phyloP scores from a whole-genome alignment of 2,329 filamentous ascomycete genomes.

The Alternaria incomplexa region DNA sequence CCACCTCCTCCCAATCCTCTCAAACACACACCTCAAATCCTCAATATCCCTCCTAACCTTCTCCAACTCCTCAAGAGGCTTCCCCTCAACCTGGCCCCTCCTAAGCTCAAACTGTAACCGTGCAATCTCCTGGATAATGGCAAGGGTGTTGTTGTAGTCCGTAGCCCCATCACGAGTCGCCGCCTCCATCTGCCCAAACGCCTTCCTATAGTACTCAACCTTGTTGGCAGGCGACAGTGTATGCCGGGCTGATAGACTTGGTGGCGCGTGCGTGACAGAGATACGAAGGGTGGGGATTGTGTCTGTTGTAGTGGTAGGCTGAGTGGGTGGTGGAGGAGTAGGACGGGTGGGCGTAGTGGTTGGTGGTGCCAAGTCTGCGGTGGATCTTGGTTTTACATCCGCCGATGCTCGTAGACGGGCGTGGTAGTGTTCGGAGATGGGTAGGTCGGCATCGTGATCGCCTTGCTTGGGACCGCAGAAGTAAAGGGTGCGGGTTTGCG shows the following conservation, averaged over 20 bases:
- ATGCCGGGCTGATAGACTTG: not conserved
- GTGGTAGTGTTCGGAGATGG: not conserved
- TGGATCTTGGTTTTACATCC: not conserved
- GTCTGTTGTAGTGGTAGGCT: not conserved
- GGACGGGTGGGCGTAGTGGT: not conserved
- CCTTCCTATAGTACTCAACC: no score
- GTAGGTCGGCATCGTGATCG: not conserved
- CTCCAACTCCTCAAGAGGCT: not conserved
- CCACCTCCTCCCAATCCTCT: not conserved
- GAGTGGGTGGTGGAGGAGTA: not conserved
- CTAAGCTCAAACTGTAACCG: not conserved
- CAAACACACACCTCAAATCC: not conserved
- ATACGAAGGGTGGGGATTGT: not conserved
- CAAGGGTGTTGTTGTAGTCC: not conserved
- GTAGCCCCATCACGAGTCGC: not conserved
- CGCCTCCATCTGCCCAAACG: not conserved
- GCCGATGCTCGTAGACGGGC: not conserved
- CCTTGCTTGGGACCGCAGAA: constrained; percentile 4
- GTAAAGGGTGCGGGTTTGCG: not conserved
- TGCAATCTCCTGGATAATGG: not conserved
- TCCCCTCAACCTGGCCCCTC: not conserved
- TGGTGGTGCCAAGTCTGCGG: not conserved
- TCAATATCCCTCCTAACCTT: not conserved
- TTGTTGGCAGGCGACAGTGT: not conserved
- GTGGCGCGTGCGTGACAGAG: not conserved